Percentiles rank a stretch among this genome's conserved stretches.
Conservation (phyloP, 2,329 filamentous ascomycete species). For the Calonectria fujianensis region DNA sequence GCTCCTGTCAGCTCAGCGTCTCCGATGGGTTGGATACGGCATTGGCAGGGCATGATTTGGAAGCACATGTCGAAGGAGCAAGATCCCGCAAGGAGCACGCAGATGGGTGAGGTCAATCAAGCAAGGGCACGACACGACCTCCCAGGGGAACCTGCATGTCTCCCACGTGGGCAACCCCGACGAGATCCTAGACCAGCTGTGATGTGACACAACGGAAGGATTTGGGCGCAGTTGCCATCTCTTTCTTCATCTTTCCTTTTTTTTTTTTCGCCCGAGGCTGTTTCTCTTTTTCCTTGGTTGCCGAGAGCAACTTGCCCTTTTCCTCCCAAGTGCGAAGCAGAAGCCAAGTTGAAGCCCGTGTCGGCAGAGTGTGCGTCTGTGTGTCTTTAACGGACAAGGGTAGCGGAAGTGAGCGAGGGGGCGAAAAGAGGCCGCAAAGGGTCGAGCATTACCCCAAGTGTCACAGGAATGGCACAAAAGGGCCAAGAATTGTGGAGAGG, state of each 20-base stretch:
- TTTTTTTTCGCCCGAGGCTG: slow-evolving; percentile 11
- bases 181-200: slow-evolving; percentile 26
- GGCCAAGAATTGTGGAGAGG: slow-evolving; percentile 9
- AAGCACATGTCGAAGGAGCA: slow-evolving; percentile 28
- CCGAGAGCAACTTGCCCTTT: slow-evolving; percentile 4
- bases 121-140: slow-evolving; percentile 39
- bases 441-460: slow-evolving; percentile 36
- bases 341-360: slow-evolving; percentile 29
- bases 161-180: slow-evolving; percentile 49
- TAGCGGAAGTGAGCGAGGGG: slow-evolving; percentile 35
- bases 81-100: slow-evolving; percentile 2
- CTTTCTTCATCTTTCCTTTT: background rate
- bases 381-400: slow-evolving; percentile 43
- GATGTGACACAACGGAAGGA: slow-evolving; percentile 38
- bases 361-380: slow-evolving; percentile 42
- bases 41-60: slow-evolving; percentile 33
- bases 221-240: background rate
- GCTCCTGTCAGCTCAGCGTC: slow-evolving; percentile 23
- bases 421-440: slow-evolving; percentile 33
- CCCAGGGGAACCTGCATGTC: slow-evolving; percentile 54
- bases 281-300: background rate
- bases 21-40: slow-evolving; percentile 29
- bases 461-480: slow-evolving; percentile 21
- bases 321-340: slow-evolving; percentile 17
- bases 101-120: slow-evolving; percentile 25